These are phyloP conservation scores for Paraurostyla sp. DNA, from an alignment of 73 alveolate species.

Conservation along the genomic window DNA sequence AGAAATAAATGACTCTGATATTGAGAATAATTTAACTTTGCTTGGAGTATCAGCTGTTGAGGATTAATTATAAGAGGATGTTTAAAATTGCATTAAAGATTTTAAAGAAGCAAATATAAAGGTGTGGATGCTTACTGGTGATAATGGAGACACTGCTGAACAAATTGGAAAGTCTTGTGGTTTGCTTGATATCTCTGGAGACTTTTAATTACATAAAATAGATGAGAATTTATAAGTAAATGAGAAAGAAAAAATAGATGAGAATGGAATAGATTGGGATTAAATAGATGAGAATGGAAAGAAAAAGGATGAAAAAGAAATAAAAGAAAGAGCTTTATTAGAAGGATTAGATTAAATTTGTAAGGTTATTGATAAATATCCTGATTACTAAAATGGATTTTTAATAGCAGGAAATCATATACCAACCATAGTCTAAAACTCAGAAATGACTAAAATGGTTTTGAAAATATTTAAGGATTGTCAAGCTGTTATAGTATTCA, in stretches of 20 bases:
- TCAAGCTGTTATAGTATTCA: background rate
- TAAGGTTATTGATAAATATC: no score
- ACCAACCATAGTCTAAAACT: background rate
- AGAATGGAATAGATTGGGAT: background rate
- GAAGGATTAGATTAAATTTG: no score
- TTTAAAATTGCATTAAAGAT: background rate
- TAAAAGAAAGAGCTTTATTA: no score
- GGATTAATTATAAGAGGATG: conserved; percentile 37
- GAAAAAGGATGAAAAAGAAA: no score
- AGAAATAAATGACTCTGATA: no score
- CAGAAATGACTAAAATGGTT: background rate
- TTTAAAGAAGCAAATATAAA: conserved; percentile 40
- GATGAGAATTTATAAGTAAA: no score
- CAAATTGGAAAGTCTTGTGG: conserved; percentile 48
- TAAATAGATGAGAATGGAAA: no score
- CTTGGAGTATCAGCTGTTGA: conserved; percentile 54
- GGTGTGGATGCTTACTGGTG: conserved; percentile 68
- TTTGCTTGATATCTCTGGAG: background rate
- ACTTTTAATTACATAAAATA: no score
- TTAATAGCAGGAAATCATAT: conserved; percentile 1
- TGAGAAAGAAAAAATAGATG: no score
- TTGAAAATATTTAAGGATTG: background rate
- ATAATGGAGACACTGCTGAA: conserved; percentile 56
- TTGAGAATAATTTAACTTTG: conserved; percentile 4
- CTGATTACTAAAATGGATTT: background rate